Evolutionary conservation across 345 rosid species (phyloP).

Genomic region (Heritiera fomes): DNA sequence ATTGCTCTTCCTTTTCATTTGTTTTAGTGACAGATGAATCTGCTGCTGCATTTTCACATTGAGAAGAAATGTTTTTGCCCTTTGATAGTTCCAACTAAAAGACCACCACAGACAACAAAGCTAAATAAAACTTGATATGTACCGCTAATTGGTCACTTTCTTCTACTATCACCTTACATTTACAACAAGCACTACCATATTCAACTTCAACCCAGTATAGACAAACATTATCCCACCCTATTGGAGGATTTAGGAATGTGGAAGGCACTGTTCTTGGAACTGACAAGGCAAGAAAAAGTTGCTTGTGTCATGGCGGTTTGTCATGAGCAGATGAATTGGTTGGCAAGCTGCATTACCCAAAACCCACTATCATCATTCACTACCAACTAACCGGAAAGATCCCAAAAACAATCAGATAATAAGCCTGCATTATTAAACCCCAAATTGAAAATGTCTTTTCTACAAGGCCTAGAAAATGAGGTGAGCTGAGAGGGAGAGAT

Average conservation of each 20-base stretch:
- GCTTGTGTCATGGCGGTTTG: slow-evolving; percentile 9
- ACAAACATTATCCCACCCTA: neutral
- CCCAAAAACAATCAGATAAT: neutral
- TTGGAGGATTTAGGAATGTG: neutral
- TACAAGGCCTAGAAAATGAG: no score
- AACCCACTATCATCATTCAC: neutral
- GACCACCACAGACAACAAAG: neutral
- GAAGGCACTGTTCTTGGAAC: neutral
- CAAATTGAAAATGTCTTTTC: neutral
- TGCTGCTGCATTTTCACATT: neutral
- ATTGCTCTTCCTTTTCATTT: no score
- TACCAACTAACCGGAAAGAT: neutral
- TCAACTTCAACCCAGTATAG: neutral
- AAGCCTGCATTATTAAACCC: neutral
- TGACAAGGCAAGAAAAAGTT: slow-evolving; percentile 8
- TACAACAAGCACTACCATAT: no score
- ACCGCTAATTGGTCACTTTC: neutral
- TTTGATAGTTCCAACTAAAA: neutral
- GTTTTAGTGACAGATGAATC: neutral
- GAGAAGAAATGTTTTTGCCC: neutral
- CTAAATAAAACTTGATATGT: neutral
- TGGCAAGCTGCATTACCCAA: neutral
- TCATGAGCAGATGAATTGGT: neutral
- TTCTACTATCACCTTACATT: neutral
- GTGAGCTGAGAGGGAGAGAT: neutral